These are phyloP conservation scores for Isoetes taiwanensis DNA, from an alignment of 75 land plant genomes.

Conservation along the genomic window DNA sequence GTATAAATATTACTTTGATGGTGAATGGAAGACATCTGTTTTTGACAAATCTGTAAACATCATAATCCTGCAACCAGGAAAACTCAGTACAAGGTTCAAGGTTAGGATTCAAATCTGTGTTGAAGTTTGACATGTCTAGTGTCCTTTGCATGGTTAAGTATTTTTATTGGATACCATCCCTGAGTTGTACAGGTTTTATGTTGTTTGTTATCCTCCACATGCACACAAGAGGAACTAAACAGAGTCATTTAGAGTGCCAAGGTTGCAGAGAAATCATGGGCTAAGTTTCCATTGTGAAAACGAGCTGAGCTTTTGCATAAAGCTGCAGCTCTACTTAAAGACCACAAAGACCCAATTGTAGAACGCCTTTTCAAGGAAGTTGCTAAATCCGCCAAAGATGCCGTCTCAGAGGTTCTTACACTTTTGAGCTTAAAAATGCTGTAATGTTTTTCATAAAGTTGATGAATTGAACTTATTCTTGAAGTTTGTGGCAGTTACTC, in stretches of 20 bases:
- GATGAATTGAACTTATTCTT: background rate
- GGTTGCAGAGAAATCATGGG: conserved; percentile 64
- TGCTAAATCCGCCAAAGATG: conserved; percentile 80
- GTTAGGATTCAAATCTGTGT: background rate
- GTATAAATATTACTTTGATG: conserved; percentile 18
- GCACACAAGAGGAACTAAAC: conserved; percentile 89
- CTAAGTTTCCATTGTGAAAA: conserved; percentile 83
- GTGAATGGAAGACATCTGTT: conserved; percentile 16
- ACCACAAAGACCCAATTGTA: conserved; percentile 73
- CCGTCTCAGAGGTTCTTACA: conserved; percentile 58
- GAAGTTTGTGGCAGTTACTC: background rate
- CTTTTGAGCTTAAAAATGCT: background rate
- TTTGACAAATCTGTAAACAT: conserved; percentile 11
- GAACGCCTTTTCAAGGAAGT: conserved; percentile 83
- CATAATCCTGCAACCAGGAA: conserved; percentile 10
- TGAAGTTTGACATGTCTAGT: background rate
- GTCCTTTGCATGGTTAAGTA: no score
- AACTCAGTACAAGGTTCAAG: conserved; percentile 19
- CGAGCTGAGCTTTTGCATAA: conserved; percentile 81
- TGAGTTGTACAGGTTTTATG: no score
- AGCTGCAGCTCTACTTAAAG: conserved; percentile 76
- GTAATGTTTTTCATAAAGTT: background rate
- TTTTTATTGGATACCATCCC: no score
- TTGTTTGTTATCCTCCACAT: conserved; percentile 33
- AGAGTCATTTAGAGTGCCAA: conserved; percentile 60